A percentile compares a stretch with the other conserved stretches of the same genome.
These are phyloP conservation scores for Saccharomycopsis guyanensis DNA, from an alignment of 805 yeast genomes.

Conservation along the genomic window DNA sequence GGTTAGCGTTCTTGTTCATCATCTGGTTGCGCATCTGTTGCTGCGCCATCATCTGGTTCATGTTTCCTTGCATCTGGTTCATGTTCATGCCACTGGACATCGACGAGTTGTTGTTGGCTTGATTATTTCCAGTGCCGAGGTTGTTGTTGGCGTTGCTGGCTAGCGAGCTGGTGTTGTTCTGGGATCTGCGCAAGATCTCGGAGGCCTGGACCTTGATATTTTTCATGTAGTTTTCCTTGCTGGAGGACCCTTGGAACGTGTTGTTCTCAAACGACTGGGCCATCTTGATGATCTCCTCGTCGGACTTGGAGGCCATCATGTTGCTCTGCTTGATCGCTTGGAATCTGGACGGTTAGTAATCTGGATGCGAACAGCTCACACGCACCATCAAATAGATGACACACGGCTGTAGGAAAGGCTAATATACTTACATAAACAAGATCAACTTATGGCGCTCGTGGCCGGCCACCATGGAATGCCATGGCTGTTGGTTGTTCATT, in stretches of 20 bases:
- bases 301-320: slow-evolving; percentile 9
- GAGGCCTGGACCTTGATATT: slow-evolving; percentile 13
- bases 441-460: slow-evolving; percentile 19
- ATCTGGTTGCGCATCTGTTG: slow-evolving; percentile 4
- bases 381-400: too few relatives aligned
- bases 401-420: too few relatives aligned
- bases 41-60: slow-evolving; percentile 5
- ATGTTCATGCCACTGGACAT: not conserved
- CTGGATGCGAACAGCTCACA: too few relatives aligned
- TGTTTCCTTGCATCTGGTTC: slow-evolving; percentile 2
- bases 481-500: slow-evolving; percentile 13
- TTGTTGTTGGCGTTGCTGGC: too few relatives aligned
- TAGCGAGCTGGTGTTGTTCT: slow-evolving; percentile 1
- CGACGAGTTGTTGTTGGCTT: not conserved
- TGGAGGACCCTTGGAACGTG: not conserved
- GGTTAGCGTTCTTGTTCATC: slow-evolving; percentile 5
- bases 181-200: slow-evolving; percentile 1
- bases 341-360: too few relatives aligned
- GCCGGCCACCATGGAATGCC: slow-evolving; percentile 16
- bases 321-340: slow-evolving; percentile 5
- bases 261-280: slow-evolving; percentile 14
- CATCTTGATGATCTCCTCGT: slow-evolving; percentile 13
- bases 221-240: slow-evolving; percentile 14
- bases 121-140: not conserved
- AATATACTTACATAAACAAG: slow-evolving; percentile 15